Percentiles rank a stretch among this genome's conserved stretches.
phyloP scores from a whole-genome alignment of 257 asterid species.

The Parsonsia alboflavescens region DNA sequence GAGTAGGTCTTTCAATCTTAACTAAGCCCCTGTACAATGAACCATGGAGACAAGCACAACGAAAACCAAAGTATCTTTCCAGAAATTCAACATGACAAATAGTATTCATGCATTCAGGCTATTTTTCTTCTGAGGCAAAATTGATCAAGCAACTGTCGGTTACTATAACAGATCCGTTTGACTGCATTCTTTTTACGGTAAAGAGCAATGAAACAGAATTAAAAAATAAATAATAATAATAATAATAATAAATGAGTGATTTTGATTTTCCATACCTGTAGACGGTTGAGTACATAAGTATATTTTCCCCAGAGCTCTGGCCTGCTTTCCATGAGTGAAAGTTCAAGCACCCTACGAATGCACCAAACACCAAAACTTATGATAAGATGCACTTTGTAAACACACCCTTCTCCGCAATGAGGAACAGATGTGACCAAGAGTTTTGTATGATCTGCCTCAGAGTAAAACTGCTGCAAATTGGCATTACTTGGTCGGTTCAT shows the following conservation, averaged over 20 bases:
- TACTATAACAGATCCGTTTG: not conserved
- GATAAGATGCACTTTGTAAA: conserved; percentile 69
- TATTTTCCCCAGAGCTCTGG: conserved; percentile 99
- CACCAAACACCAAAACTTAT: conserved; percentile 98
- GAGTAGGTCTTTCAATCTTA: not conserved
- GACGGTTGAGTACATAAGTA: conserved; percentile 87
- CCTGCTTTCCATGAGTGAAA: conserved; percentile 91
- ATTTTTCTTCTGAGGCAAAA: not conserved
- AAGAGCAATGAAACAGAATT: not conserved
- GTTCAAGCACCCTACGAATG: conserved; percentile 89
- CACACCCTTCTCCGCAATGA: conserved; percentile 95
- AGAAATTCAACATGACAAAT: not conserved
- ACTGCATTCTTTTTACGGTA: not conserved
- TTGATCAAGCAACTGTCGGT: not conserved
- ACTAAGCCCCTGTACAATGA: not conserved
- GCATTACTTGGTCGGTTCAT: conserved; percentile 15
- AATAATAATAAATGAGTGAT: not conserved
- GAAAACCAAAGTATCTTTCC: not conserved
- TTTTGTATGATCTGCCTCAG: conserved; percentile 51
- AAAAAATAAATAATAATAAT: not conserved
- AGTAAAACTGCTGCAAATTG: conserved; percentile 24
- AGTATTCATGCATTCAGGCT: not conserved
- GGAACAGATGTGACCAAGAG: conserved; percentile 57
- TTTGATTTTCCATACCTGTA: conserved; percentile 54
- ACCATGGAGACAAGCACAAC: not conserved